Percentiles rank a stretch among this genome's conserved stretches.
phyloP scores from a whole-genome alignment of 1,284 basidiomycete species.

The Phellinidium pouzarii region DNA sequence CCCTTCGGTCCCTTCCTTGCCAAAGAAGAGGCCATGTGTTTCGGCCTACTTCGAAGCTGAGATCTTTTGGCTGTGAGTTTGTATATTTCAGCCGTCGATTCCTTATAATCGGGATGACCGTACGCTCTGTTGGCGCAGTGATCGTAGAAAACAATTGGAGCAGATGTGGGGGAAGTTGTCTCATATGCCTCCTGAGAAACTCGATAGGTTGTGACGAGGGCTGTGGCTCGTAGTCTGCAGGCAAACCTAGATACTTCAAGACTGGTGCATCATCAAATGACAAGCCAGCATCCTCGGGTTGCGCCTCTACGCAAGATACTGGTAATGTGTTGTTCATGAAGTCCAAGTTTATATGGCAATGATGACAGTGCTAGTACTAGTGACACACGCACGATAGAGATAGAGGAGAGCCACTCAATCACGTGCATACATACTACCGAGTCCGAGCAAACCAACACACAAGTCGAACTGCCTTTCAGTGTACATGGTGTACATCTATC shows the following conservation, averaged over 20 bases:
- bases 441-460: no score
- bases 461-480: no score
- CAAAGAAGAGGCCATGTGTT: conserved; percentile 60
- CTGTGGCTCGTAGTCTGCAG: conserved; percentile 47
- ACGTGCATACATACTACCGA: no score
- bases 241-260: conserved; percentile 58
- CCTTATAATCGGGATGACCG: conserved; percentile 51
- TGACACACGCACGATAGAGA: no score
- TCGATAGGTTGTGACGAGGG: conserved; percentile 52
- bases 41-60: conserved; percentile 45
- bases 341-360: not conserved
- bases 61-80: conserved; percentile 43
- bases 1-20: conserved; percentile 42
- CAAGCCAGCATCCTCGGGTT: not conserved
- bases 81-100: conserved; percentile 63
- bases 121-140: conserved; percentile 62
- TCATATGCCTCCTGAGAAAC: conserved; percentile 55
- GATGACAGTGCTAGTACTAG: not conserved
- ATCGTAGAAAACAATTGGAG: conserved; percentile 49
- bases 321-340: not conserved
- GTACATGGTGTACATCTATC: no score
- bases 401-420: no score
- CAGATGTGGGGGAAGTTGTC: conserved; percentile 61
- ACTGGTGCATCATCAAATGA: conserved; percentile 31
- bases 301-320: not conserved